phyloP scores from a whole-genome alignment of 306 rosid species.

The Quercus berberidifolia region DNA sequence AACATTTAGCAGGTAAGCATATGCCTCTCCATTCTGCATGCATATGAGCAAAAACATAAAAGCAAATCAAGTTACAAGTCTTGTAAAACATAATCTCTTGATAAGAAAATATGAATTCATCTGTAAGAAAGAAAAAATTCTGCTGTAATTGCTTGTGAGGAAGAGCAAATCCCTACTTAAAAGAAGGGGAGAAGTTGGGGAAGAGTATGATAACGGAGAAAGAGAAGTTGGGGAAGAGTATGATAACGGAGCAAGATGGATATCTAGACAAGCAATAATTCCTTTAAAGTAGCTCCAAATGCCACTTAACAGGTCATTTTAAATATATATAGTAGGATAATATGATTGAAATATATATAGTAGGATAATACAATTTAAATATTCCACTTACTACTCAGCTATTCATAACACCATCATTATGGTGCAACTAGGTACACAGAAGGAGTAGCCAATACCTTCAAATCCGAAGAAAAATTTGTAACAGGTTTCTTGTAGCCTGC shows the following conservation, averaged over 20 bases:
- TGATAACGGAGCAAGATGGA: neutral
- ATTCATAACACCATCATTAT: neutral
- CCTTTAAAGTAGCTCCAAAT: neutral
- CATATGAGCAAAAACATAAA: slow-evolving; percentile 4
- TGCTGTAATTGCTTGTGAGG: neutral
- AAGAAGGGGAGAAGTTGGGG: neutral
- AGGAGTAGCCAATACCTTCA: slow-evolving; percentile 58
- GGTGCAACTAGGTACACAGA: neutral
- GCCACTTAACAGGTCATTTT: neutral
- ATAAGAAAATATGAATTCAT: slow-evolving; percentile 14
- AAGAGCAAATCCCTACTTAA: neutral
- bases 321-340: too few species aligned
- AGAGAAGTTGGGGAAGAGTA: neutral
- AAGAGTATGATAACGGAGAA: neutral
- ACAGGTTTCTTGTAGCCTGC: slow-evolving; percentile 83
- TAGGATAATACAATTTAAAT: neutral
- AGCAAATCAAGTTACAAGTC: slow-evolving; percentile 4
- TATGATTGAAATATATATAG: neutral
- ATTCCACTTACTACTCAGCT: neutral
- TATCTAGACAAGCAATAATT: neutral
- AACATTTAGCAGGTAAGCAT: slow-evolving; percentile 90
- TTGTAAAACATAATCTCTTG: slow-evolving; percentile 3
- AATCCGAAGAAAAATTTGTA: slow-evolving; percentile 76
- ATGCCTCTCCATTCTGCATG: slow-evolving; percentile 88
- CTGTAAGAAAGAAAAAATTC: neutral